Evolutionary conservation across 2,329 filamentous ascomycete genomes (phyloP), one percentile per base, ranked within the genome.

Genomic region (Emmonsiellopsis sp.): DNA sequence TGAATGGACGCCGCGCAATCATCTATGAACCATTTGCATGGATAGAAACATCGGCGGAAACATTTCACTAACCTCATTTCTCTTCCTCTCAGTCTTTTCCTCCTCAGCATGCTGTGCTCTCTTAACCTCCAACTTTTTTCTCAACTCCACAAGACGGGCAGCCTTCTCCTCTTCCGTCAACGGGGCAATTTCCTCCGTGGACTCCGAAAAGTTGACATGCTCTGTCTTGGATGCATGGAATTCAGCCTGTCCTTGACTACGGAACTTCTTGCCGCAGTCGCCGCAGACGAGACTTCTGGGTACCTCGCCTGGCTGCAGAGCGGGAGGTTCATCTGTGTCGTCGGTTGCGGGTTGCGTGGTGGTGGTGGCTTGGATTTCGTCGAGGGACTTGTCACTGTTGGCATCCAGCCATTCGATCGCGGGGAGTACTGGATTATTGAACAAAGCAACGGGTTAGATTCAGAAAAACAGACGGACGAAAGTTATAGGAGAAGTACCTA

Each of bases 191-290:
- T 94, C 90, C 63, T 97, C 92, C 3, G 88, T 92, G 0, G 91
- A 96, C 68, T 98, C 90, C 17, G 87, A 81, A 67, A 98, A 98
- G 70, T 96, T 87, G 46, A 84, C 82, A 70, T 98, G 93, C 48
- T 88, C 87, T 74, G 88, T 92, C 74, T 95, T 95, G 63, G 83
- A 83, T 34, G 90, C 93, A 68, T 98, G 93, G 68, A 89, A 95
- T 63, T 92, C 86, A 8, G 91, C 93, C 60, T 92, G 82, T 31
- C 84, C 83, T 59, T 86, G 82, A 63, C 83, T 88, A 60, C 88
- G 81, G 72, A 98, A 94, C 67, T 84, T 86, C 78, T 95, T 96
- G 65, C 87, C 86, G 66, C 93, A 98, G 53, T 96, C 92, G 59
- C 95, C 93, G 79, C 93, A 98, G 49, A 94, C 80, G 53, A 97